Evolutionary conservation across 345 rosid species (phyloP), one percentile per base, ranked within the genome.

Genomic region (Euphorbia pulcherrima): DNA sequence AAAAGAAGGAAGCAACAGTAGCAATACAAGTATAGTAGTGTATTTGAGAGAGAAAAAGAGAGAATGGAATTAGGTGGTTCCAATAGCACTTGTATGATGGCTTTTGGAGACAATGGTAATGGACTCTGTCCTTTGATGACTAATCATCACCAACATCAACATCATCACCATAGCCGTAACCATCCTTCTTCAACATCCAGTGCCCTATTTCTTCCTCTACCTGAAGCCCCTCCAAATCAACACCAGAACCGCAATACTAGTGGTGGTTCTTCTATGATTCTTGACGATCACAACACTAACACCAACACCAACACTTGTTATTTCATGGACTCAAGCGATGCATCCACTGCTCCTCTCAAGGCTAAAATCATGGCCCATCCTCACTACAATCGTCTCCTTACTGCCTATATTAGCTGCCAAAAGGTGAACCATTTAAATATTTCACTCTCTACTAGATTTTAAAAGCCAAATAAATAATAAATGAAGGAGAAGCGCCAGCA

Each of bases 361-460:
- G 91, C 96, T 27, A 95, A 90, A 79, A 95, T 95, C 88, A 87
- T 92, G 96, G 84, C 94, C 74, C 99, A 95, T 83, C 99, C 99
- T 79, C 88, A 86, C 89, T 95, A 84, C 78, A 91, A 81, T 62
- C 92, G 97, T 33, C 99, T 95, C 77, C 78, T 95, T 75, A 85
- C 88, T 21, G 92, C 99, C 55, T 95, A 90, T 80, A 88, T 77
- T 75, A 95, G 74, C 69, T 95, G 99, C 63, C 99, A 95, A 71
- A 95, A 95, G 99, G 99, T 95, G 77, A 69, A 46, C 4, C 30
- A 4, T 37, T 37, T 27, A n/a, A 27, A 60, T 6, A n/a, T 44
- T 16, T 62, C 27, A 24, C 11, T 53, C 26, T 20, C 8, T n/a
- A n/a, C n/a, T n/a, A n/a, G n/a, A n/a, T n/a, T n/a, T n/a, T n/a